A percentile compares a stretch with the other conserved stretches of the same genome.
Evolutionary conservation across 2,329 filamentous ascomycete species (phyloP).

Genomic region (Fusarium floridanum): DNA sequence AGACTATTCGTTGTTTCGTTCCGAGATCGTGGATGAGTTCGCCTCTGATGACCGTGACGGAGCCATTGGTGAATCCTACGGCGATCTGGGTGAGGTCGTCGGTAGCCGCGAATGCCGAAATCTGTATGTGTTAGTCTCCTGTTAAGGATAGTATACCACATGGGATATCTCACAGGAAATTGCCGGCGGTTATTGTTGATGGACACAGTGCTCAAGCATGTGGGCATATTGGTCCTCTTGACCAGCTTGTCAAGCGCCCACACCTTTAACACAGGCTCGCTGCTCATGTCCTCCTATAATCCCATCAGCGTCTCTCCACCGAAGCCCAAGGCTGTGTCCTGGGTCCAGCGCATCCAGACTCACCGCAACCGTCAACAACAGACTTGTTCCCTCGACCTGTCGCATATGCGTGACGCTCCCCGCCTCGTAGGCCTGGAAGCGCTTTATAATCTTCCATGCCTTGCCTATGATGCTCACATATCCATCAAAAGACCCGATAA

Average conservation of each 20-base stretch:
- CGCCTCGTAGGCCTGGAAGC: constrained; percentile 87
- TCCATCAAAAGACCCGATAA: constrained; percentile 88
- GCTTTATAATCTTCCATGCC: constrained; percentile 86
- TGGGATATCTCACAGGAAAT: constrained; percentile 76
- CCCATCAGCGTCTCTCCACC: constrained; percentile 18
- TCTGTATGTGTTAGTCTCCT: constrained; percentile 57
- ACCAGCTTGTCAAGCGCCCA: constrained; percentile 95
- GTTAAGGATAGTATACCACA: accelerated
- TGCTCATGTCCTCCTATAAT: constrained; percentile 82
- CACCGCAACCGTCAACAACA: constrained; percentile 85
- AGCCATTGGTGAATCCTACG: constrained; percentile 94
- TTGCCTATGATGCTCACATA: constrained; percentile 88
- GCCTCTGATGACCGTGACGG: constrained; percentile 92
- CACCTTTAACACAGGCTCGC: constrained; percentile 92
- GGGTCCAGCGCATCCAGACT: constrained; percentile 33
- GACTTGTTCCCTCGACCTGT: constrained; percentile 87
- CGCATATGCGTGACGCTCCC: constrained; percentile 90
- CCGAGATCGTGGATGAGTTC: constrained; percentile 96
- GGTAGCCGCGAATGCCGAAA: constrained; percentile 89
- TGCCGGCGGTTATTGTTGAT: constrained; percentile 92
- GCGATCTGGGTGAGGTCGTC: constrained; percentile 93
- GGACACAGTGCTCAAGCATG: constrained; percentile 85
- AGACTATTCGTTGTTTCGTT: constrained; percentile 92
- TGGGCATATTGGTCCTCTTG: constrained; percentile 92
- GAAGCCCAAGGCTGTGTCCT: neutral